Conservation (phyloP, 495 filamentous ascomycete genomes). For the Jackrogersella multiformis region DNA sequence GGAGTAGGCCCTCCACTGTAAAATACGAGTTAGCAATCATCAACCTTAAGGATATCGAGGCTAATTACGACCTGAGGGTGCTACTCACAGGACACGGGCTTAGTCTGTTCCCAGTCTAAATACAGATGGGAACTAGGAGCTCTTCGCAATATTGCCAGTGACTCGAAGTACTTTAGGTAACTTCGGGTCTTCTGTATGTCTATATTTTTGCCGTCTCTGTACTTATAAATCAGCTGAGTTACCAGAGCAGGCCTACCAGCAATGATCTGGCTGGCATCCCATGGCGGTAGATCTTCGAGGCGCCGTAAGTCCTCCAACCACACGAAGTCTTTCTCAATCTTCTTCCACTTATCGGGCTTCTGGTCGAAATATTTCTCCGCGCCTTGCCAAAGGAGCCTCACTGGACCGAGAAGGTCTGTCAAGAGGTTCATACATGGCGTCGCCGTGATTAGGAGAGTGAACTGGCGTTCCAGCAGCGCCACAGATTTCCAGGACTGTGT, state of each 20-base stretch:
- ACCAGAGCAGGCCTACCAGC: constrained; percentile 33
- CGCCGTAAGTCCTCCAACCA: background rate
- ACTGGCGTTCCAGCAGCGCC: constrained; percentile 32
- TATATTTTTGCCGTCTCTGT: background rate
- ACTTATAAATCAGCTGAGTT: constrained; percentile 16
- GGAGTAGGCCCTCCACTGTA: constrained; percentile 40
- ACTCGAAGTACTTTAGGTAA: constrained; percentile 38
- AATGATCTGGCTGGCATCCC: constrained; percentile 29
- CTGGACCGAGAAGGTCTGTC: constrained; percentile 36
- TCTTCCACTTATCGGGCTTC: background rate
- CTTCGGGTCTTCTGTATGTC: constrained; percentile 32
- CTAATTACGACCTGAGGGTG: background rate
- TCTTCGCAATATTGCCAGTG: constrained; percentile 39
- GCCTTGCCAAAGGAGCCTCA: constrained; percentile 33
- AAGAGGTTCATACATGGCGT: constrained; percentile 42
- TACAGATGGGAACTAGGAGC: constrained; percentile 37
- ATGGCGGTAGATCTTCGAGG: constrained; percentile 8
- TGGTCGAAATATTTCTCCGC: constrained; percentile 15
- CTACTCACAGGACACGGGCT: constrained; percentile 21
- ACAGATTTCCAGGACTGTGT: constrained; percentile 39
- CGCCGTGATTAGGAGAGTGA: constrained; percentile 42
- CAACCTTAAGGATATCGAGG: background rate
- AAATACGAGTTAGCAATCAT: constrained; percentile 1
- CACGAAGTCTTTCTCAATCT: background rate
- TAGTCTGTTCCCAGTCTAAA: constrained; percentile 25